phyloP scores from a whole-genome alignment of 2,329 filamentous ascomycete species.

The Knoxdaviesia capensis region DNA sequence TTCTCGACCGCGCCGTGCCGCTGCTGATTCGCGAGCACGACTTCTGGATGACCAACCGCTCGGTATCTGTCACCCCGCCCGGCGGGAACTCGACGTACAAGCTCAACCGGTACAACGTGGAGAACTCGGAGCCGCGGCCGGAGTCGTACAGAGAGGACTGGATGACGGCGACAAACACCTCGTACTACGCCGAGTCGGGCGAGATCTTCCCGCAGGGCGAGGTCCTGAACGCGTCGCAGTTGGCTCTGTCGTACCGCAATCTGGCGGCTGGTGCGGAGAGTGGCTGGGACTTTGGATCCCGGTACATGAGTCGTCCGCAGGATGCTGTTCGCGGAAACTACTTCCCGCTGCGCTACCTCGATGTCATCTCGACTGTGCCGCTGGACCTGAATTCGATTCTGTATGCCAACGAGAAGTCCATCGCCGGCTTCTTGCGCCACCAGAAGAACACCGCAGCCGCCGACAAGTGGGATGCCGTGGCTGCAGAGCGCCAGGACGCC shows the following conservation, averaged over 20 bases:
- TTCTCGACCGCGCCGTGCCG: constrained; percentile 36
- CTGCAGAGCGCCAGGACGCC: constrained; percentile 32
- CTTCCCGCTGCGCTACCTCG: constrained; percentile 45
- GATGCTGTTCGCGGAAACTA: constrained; percentile 39
- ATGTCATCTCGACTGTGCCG: constrained; percentile 35
- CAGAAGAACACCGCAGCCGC: constrained; percentile 30
- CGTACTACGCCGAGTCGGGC: constrained; percentile 38
- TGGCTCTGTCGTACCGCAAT: constrained; percentile 34
- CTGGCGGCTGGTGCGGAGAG: constrained; percentile 45
- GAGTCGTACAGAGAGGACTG: constrained; percentile 50
- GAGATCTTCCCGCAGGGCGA: constrained; percentile 33
- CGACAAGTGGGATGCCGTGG: constrained; percentile 25
- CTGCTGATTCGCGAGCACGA: constrained; percentile 42
- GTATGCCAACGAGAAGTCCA: constrained; percentile 42
- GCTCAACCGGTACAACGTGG: constrained; percentile 38
- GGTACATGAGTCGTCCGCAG: constrained; percentile 34
- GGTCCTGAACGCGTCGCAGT: constrained; percentile 29
- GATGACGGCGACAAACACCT: constrained; percentile 40
- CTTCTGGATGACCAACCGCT: constrained; percentile 42
- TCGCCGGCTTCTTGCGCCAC: constrained; percentile 30
- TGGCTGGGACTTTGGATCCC: constrained; percentile 41
- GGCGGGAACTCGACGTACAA: constrained; percentile 24
- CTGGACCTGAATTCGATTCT: constrained; percentile 51
- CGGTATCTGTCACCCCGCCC: constrained; percentile 24
- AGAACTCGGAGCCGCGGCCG: constrained; percentile 44